These are phyloP conservation scores for Curvularia eragrostidis DNA, from an alignment of 2,329 filamentous ascomycete species.

Conservation along the genomic window DNA sequence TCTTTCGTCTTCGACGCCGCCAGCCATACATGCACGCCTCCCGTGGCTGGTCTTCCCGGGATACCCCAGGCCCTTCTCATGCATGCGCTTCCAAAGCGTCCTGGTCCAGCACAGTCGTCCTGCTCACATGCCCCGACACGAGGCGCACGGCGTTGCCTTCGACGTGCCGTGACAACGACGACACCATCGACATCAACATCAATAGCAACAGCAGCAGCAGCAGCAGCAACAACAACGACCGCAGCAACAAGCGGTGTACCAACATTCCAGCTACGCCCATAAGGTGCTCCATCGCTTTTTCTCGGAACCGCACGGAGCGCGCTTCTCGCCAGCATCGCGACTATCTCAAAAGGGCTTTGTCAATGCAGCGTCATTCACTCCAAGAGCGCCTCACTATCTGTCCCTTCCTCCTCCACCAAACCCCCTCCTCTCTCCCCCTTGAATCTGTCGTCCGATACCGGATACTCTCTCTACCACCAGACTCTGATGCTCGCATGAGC, in stretches of 20 bases:
- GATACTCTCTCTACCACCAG: background rate
- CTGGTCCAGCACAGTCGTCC: background rate
- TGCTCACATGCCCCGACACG: background rate
- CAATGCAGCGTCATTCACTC: conserved; percentile 1
- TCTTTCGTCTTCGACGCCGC: background rate
- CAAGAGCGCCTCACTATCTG: conserved; percentile 3
- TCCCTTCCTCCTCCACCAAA: background rate
- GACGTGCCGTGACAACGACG: background rate
- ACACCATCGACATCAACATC: background rate
- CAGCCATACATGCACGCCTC: conserved; percentile 3
- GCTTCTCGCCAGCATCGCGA: conserved; percentile 5
- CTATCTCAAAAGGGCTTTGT: background rate
- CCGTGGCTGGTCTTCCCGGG: conserved; percentile 11
- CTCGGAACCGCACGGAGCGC: conserved; percentile 3
- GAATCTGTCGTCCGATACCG: conserved; percentile 1
- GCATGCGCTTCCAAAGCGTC: conserved; percentile 9
- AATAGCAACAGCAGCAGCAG: background rate
- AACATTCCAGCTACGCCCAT: background rate
- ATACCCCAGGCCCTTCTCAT: conserved; percentile 13
- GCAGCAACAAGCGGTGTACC: background rate
- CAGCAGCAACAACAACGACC: background rate
- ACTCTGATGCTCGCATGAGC: conserved; percentile 3
- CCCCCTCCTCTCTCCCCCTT: background rate
- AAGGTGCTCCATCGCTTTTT: background rate
- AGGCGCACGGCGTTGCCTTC: background rate